These are phyloP conservation scores for Magnaporthiopsis incrustans DNA, from an alignment of 2,329 filamentous ascomycete genomes.

Conservation along the genomic window DNA sequence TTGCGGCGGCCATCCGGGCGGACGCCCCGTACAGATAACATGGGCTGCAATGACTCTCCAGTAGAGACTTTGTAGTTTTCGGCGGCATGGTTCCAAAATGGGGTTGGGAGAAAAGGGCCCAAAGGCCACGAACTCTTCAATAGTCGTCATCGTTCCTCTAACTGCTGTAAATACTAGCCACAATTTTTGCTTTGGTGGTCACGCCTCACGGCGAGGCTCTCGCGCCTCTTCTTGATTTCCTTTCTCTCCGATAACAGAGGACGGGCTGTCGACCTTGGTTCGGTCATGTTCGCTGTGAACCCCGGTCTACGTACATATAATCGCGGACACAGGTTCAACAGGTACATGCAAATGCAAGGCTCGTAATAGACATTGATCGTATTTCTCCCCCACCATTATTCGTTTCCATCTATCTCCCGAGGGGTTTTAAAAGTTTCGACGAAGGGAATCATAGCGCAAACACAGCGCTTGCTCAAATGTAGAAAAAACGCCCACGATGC, in stretches of 20 bases:
- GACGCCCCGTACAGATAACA: conserved; percentile 83
- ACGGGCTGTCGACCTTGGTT: not conserved
- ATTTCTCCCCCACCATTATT: not conserved
- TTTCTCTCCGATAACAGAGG: not conserved
- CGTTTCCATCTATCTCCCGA: not conserved
- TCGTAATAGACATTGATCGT: not conserved
- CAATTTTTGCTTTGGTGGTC: not conserved
- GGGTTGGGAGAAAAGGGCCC: no score
- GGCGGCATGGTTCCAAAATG: not conserved
- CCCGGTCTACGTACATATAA: no score
- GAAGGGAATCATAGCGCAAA: not conserved
- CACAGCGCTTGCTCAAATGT: not conserved
- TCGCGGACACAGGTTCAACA: not conserved
- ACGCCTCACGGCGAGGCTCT: not conserved
- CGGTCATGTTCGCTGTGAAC: not conserved
- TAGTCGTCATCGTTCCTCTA: not conserved
- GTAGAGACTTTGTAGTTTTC: not conserved
- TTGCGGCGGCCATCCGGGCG: conserved; percentile 84
- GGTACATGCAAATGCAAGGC: not conserved
- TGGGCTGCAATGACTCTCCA: not conserved
- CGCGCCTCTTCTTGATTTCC: not conserved
- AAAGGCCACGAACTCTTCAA: not conserved
- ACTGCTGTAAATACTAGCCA: not conserved
- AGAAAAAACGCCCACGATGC: not conserved
- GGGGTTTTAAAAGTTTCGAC: not conserved